Evolutionary conservation across 805 yeast species (phyloP).

Genomic region (Metschnikowia orientalis): DNA sequence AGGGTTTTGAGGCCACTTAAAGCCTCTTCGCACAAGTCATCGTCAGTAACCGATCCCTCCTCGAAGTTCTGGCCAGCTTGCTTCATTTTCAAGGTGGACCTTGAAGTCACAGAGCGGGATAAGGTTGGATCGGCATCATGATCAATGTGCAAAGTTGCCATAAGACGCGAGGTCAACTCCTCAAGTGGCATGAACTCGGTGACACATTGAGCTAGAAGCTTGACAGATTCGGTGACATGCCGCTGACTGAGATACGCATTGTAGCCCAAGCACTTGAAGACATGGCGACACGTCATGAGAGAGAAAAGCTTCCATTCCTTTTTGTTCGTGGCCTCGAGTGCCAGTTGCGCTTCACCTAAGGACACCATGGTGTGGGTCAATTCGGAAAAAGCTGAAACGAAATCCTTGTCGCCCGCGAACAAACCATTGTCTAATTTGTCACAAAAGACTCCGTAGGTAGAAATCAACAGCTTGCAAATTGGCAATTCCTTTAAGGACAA

Average conservation of each 20-base stretch:
- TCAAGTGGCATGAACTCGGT: slow-evolving; percentile 18
- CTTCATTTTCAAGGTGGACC: slow-evolving; percentile 14
- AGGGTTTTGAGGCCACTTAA: slow-evolving; percentile 49
- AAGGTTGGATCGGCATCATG: slow-evolving; percentile 24
- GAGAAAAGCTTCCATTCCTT: slow-evolving; percentile 46
- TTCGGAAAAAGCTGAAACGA: slow-evolving; percentile 42
- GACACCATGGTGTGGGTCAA: slow-evolving; percentile 19
- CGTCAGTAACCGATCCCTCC: slow-evolving; percentile 31
- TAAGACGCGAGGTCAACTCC: slow-evolving; percentile 22
- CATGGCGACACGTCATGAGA: slow-evolving; percentile 35
- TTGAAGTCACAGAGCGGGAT: slow-evolving; percentile 25
- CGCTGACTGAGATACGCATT: slow-evolving; percentile 25
- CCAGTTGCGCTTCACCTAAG: slow-evolving; percentile 14
- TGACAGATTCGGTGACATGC: slow-evolving; percentile 32
- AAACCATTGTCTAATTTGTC: slow-evolving; percentile 48
- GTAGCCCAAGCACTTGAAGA: slow-evolving; percentile 37
- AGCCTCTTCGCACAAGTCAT: slow-evolving; percentile 45
- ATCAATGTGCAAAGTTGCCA: slow-evolving; percentile 26
- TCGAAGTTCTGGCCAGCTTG: slow-evolving; percentile 27
- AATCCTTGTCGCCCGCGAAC: slow-evolving; percentile 60
- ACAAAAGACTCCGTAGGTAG: slow-evolving; percentile 44
- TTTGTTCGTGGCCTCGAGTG: slow-evolving; percentile 24
- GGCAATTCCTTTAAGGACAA: slow-evolving; percentile 56
- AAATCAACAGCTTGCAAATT: slow-evolving; percentile 49
- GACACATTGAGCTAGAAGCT: slow-evolving; percentile 36